Conservation (phyloP, 2,329 filamentous ascomycete species). For the Plenodomus lindquistii region DNA sequence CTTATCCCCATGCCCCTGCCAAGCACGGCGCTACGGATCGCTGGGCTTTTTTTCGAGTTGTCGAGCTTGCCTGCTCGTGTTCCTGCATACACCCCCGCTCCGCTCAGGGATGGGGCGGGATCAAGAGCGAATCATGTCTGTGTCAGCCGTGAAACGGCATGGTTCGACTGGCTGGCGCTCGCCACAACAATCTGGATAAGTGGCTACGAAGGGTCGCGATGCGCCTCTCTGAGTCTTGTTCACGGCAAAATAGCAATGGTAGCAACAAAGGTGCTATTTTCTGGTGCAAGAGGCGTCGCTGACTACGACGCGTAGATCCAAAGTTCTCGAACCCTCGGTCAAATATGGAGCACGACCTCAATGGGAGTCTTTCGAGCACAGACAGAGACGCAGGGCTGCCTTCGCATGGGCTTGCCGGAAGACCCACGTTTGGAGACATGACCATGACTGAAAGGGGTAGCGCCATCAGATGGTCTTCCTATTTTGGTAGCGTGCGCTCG, state of each 20-base stretch:
- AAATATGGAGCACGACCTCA: constrained; percentile 1
- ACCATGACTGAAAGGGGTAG: constrained; percentile 29
- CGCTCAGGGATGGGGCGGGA: constrained; percentile 25
- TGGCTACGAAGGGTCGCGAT: not conserved
- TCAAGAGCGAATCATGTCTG: constrained; percentile 27
- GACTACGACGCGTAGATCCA: not conserved
- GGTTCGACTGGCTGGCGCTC: constrained; percentile 13
- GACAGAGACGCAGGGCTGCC: constrained; percentile 19
- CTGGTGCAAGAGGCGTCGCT: not conserved
- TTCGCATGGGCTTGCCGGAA: constrained; percentile 19
- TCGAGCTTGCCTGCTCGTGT: constrained; percentile 35
- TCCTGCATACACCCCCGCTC: constrained; percentile 26
- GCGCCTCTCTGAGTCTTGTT: not conserved
- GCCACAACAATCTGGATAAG: constrained; percentile 5
- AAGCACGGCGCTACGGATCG: constrained; percentile 23
- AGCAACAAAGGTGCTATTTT: not conserved
- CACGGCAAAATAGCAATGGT: too few species aligned
- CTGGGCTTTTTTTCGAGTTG: constrained; percentile 20
- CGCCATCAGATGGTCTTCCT: constrained; percentile 21
- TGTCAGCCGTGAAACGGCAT: constrained; percentile 9
- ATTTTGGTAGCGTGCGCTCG: constrained; percentile 22
- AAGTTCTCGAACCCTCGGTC: not conserved
- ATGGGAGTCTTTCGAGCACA: constrained; percentile 6
- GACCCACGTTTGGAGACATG: constrained; percentile 24
- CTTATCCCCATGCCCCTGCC: constrained; percentile 34